Evolutionary conservation across 2,329 filamentous ascomycete species (phyloP), one percentile per base, ranked within the genome.

Genomic region (Didymella segeticola): DNA sequence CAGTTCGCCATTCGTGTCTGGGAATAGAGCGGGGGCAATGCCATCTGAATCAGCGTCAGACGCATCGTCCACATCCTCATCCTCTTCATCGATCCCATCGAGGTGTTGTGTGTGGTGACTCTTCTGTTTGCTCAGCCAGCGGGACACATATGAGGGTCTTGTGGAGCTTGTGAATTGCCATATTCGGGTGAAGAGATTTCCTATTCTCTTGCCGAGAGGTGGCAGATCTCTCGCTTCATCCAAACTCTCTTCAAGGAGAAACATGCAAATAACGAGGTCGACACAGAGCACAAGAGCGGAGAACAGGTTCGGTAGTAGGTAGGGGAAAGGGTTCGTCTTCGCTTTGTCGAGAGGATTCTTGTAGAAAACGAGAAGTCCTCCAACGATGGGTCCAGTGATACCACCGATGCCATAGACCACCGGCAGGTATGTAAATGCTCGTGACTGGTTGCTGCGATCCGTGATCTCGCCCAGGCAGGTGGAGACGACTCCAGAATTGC

Each of bases 401-500:
- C 90, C 91, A 15, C 95, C 95, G 27, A 99, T 80, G 4, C 93
- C 93, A 75, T 99, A 99, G n/a, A 98, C 88, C 31, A 98, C 89
- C 0, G 95, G 95, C 34, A 99, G 80, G 78, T 96, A 99, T 1
- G 90, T 95, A 67, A 99, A 99, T 0, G 92, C 95, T 47, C 85
- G 84, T 68, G 91, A 95, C 80, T 99, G 95, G 73, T 99, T 99
- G 60, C 89, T 95, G 48, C 91, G 86, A 71, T 98, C 93, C 1
- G 95, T 99, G 46, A 99, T 89, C 74, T 99, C 95, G 33, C 95
- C 95, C 42, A 99, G 76, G 42, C 93, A 96, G 0, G 95, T 97
- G 7, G 91, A 93, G 12, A 99, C 92, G 11, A 97, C 88, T 4
- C 91, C 93, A 25, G 95, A 92, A 67, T 99, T 99, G 46, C 95